Conservation (phyloP, 495 filamentous ascomycete genomes). For the Jackrogersella minutella region DNA sequence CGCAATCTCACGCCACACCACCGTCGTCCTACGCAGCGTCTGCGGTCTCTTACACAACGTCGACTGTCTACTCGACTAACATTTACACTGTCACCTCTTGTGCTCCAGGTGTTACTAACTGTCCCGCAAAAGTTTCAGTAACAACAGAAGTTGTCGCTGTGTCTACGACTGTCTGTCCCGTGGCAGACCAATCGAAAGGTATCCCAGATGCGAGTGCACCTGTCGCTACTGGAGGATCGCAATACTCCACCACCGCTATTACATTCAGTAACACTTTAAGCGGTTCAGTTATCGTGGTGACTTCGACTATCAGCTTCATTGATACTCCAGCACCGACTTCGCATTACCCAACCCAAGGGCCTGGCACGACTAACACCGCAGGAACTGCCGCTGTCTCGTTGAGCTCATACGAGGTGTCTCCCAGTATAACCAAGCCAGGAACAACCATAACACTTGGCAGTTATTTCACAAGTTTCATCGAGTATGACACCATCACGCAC, state of each 20-base stretch:
- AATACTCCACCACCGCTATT: slow-evolving; percentile 51
- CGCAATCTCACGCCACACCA: slow-evolving; percentile 20
- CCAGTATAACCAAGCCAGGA: slow-evolving; percentile 16
- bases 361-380: slow-evolving; percentile 15
- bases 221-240: slow-evolving; percentile 8
- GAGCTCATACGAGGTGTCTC: slow-evolving; percentile 7
- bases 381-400: slow-evolving; percentile 11
- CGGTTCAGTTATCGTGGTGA: slow-evolving; percentile 61
- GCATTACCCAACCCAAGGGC: slow-evolving; percentile 21
- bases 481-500: slow-evolving; percentile 35
- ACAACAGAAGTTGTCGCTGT: slow-evolving; percentile 43
- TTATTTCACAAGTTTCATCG: slow-evolving; percentile 40
- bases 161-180: slow-evolving; percentile 44
- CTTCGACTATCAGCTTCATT: slow-evolving; percentile 47
- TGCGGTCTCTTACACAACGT: slow-evolving; percentile 41
- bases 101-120: slow-evolving; percentile 59
- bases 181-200: slow-evolving; percentile 26
- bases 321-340: slow-evolving; percentile 32
- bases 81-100: slow-evolving; percentile 62
- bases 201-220: slow-evolving; percentile 2
- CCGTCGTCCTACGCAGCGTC: slow-evolving; percentile 12
- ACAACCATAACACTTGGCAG: slow-evolving; percentile 40
- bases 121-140: slow-evolving; percentile 53
- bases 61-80: slow-evolving; percentile 63
- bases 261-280: slow-evolving; percentile 61